Conservation (phyloP, 2,329 filamentous ascomycete genomes). For the Penicillium sp. region DNA sequence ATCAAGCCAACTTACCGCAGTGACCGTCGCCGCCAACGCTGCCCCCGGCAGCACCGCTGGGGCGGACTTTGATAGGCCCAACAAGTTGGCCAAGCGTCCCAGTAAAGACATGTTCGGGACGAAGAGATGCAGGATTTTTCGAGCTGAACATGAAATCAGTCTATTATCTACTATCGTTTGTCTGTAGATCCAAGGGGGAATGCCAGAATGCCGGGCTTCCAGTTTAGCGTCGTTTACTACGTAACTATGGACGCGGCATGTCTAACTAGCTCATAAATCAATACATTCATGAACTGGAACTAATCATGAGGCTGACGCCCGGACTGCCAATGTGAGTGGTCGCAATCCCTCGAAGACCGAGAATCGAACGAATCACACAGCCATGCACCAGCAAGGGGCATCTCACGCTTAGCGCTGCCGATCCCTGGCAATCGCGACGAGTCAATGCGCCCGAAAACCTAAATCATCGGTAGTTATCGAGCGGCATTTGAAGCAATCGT, state of each 20-base stretch:
- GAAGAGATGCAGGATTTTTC: not conserved
- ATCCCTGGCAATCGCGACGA: not conserved
- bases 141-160: not conserved
- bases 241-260: not conserved
- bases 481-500: not conserved
- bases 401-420: not conserved
- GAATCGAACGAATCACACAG: not conserved
- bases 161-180: not conserved
- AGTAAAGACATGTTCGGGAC: conserved; percentile 15
- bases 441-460: not conserved
- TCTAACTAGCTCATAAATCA: not conserved
- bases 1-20: conserved; percentile 20
- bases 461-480: not conserved
- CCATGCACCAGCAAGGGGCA: not conserved
- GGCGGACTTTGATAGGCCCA: conserved; percentile 9
- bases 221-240: not conserved
- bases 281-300: not conserved
- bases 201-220: not conserved
- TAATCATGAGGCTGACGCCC: not conserved
- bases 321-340: not conserved
- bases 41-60: conserved; percentile 22
- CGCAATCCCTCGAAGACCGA: not conserved
- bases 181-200: not conserved
- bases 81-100: conserved; percentile 14
- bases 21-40: conserved; percentile 28